Base-by-base conservation (phyloP, 2,329 filamentous ascomycete genomes). In the Penicillium sp. region DNA sequence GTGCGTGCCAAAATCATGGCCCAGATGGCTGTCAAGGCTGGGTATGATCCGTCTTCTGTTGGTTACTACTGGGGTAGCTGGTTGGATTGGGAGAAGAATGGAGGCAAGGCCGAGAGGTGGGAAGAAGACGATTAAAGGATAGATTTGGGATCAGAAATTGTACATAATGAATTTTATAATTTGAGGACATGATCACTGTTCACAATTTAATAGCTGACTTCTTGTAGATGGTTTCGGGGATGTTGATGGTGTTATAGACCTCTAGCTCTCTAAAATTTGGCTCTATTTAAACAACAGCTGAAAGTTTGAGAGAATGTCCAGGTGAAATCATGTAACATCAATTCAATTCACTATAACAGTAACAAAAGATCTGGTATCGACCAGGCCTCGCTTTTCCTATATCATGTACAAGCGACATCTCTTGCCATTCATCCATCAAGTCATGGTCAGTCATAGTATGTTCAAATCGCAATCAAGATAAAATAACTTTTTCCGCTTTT, bases 1-100 rank as follows among this genome's bases (percentile, higher is more conserved):
- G 90, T 97, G 60, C 81, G 94, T 69, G 91, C 90, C 64, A 79
- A 81, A 43, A 84, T 89, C 0, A 92, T 92, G 6, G 92, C 92
- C 6, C 81, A 83, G 60, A 74, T 97, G 71, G 94, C 94, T 29
- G 79, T 80, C 64, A 83, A 89, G 69, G 88, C 86, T 2, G 93
- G 93, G 9, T 97, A 90, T 81, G 74, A 76, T 46, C 83, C 81
- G 7, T 84, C 90, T 0, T 85, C 84, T 55, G 59, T 81, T 14
- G 77, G 76, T 13, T 78, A 81, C 64, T 82, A 81, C 71, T 62
- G 69, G 38, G 80, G 80, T 24, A 80, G 78, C 67, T 82, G 79
- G 79, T 59, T 90, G 60, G 93, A 97, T 70, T 97, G 94, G 94
- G 81, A 81, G 59, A 83, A 76, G 67, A 87, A 84, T 56, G 88